A percentile compares a stretch with the other conserved stretches of the same genome.
phyloP scores from a whole-genome alignment of 140 eudicot genomes.

The Senecio squalidus region DNA sequence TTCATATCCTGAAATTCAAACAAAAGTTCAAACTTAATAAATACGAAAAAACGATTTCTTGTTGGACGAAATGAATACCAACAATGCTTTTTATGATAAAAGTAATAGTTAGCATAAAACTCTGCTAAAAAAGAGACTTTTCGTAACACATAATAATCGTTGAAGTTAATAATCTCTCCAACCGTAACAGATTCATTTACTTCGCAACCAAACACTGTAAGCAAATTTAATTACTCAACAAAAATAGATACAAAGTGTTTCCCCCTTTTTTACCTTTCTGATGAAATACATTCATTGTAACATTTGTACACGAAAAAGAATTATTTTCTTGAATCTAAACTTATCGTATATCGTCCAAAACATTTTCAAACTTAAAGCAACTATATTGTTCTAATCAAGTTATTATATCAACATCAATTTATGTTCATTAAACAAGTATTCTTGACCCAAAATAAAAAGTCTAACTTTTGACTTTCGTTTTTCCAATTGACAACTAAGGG shows the following conservation, averaged over 20 bases:
- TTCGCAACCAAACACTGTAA: constrained; percentile 21
- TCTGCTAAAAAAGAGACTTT: not conserved
- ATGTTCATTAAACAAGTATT: not conserved
- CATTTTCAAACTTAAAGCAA: too few species aligned
- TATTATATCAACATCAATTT: not conserved
- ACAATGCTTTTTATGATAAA: not conserved
- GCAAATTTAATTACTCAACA: constrained; percentile 29
- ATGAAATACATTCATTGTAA: constrained; percentile 9
- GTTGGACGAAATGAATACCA: constrained; percentile 7
- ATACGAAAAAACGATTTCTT: not conserved
- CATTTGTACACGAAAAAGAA: not conserved
- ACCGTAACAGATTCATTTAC: constrained; percentile 18
- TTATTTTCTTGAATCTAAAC: too few species aligned
- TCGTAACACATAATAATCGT: constrained; percentile 1
- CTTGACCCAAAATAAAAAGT: constrained; percentile 9
- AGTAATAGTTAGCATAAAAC: not conserved
- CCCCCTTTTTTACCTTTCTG: constrained; percentile 15
- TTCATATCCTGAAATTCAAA: constrained; percentile 51
- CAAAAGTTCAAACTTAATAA: not conserved
- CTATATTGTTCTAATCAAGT: not conserved
- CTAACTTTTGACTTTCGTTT: constrained; percentile 6
- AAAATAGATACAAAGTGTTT: constrained; percentile 13
- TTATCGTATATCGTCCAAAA: too few species aligned
- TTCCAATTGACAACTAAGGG: constrained; percentile 4
- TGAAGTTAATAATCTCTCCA: constrained; percentile 3